Percentiles rank a stretch among this genome's conserved stretches.
These are phyloP conservation scores for Mycena venus DNA, from an alignment of 768 basidiomycete species.

Conservation along the genomic window DNA sequence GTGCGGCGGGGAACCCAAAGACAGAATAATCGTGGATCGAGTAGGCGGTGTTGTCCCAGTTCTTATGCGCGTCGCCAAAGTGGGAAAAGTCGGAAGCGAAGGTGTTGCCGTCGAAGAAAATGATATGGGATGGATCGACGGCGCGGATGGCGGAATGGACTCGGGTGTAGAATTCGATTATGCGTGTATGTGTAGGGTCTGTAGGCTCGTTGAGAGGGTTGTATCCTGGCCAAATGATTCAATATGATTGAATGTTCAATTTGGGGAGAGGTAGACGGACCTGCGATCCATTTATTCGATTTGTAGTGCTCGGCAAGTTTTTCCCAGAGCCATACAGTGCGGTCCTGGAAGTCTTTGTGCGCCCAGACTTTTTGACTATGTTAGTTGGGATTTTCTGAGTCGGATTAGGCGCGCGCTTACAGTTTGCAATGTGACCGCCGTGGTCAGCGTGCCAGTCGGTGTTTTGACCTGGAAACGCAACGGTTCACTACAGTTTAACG, in stretches of 20 bases:
- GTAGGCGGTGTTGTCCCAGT: constrained; percentile 81
- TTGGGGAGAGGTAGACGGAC: not conserved
- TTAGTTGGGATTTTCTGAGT: not conserved
- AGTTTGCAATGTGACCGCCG: constrained; percentile 76
- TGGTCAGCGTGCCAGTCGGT: constrained; percentile 86
- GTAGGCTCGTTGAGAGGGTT: constrained; percentile 90
- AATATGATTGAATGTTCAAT: not conserved
- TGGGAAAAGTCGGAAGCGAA: constrained; percentile 85
- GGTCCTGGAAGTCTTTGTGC: constrained; percentile 89
- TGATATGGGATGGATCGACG: constrained; percentile 76
- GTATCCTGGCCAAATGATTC: constrained; percentile 58
- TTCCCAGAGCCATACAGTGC: constrained; percentile 82
- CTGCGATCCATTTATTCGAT: constrained; percentile 85
- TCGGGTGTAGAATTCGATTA: constrained; percentile 77
- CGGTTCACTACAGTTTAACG: not conserved
- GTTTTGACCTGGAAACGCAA: constrained; percentile 61
- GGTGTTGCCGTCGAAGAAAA: constrained; percentile 90
- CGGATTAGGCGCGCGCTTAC: constrained; percentile 39
- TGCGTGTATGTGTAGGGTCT: constrained; percentile 73
- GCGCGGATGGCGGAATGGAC: constrained; percentile 79
- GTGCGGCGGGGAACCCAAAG: constrained; percentile 79
- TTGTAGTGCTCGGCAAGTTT: constrained; percentile 83
- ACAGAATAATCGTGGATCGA: constrained; percentile 83
- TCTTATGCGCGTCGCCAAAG: constrained; percentile 73
- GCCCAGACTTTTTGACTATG: constrained; percentile 69